Conservation (phyloP, 2,329 filamentous ascomycete species). For the Cytospora paraplurivora region DNA sequence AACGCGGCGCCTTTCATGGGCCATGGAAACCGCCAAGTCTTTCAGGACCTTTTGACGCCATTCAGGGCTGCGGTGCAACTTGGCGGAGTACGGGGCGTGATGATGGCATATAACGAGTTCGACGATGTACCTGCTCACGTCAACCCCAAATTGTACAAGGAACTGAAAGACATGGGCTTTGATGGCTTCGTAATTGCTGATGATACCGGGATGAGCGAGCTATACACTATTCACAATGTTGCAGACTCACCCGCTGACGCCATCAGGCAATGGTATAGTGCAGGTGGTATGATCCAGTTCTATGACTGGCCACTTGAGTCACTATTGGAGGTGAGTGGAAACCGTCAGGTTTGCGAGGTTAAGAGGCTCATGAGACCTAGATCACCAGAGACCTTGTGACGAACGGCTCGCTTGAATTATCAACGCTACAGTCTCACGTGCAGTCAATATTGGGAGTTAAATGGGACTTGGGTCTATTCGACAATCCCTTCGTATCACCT, state of each 20-base stretch:
- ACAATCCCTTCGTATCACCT: slow-evolving; percentile 41
- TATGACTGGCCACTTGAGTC: slow-evolving; percentile 46
- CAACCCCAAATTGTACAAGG: slow-evolving; percentile 42
- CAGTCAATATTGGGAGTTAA: slow-evolving; percentile 44
- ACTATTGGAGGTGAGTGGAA: slow-evolving; percentile 38
- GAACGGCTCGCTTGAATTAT: slow-evolving; percentile 41
- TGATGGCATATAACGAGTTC: slow-evolving; percentile 49
- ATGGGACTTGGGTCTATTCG: slow-evolving; percentile 47
- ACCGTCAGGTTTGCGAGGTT: not conserved
- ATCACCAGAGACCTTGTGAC: slow-evolving; percentile 38
- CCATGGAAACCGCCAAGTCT: slow-evolving; percentile 45
- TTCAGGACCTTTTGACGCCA: slow-evolving; percentile 45
- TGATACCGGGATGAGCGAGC: slow-evolving; percentile 42
- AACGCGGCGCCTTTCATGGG: slow-evolving; percentile 49
- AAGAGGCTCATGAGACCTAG: slow-evolving; percentile 6
- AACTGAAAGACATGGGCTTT: slow-evolving; percentile 44
- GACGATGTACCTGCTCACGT: slow-evolving; percentile 45
- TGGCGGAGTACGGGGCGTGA: slow-evolving; percentile 45
- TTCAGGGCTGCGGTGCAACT: slow-evolving; percentile 47
- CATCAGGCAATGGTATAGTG: slow-evolving; percentile 48
- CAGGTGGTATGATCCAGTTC: slow-evolving; percentile 48
- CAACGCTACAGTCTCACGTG: slow-evolving; percentile 42
- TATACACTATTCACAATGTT: slow-evolving; percentile 41
- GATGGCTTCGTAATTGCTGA: slow-evolving; percentile 47
- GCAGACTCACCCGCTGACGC: slow-evolving; percentile 42